phyloP scores from a whole-genome alignment of 2,329 filamentous ascomycete species.

The Alternaria brassicicola region DNA sequence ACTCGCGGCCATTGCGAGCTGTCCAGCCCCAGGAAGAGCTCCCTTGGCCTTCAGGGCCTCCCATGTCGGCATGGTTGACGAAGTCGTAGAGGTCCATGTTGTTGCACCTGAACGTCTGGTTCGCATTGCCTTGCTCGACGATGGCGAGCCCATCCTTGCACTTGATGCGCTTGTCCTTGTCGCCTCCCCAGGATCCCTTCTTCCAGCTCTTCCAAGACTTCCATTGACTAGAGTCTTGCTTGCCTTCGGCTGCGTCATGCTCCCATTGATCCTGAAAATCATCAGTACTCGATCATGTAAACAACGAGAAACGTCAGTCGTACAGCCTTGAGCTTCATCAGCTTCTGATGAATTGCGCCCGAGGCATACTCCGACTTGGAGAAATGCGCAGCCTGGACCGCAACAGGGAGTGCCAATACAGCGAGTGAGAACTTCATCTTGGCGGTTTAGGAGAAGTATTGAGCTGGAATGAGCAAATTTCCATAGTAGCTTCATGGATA shows the following conservation, averaged over 20 bases:
- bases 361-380: slow-evolving; percentile 34
- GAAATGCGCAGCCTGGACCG: slow-evolving; percentile 28
- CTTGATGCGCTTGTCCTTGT: slow-evolving; percentile 18
- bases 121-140: slow-evolving; percentile 29
- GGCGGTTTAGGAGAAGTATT: slow-evolving; percentile 21
- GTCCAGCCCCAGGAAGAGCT: slow-evolving; percentile 61
- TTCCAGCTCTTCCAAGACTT: slow-evolving; percentile 28
- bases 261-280: slow-evolving; percentile 27
- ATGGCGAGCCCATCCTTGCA: slow-evolving; percentile 34
- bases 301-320: neutral
- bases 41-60: slow-evolving; percentile 51
- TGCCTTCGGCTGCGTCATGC: slow-evolving; percentile 26
- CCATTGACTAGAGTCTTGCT: slow-evolving; percentile 25
- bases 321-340: slow-evolving; percentile 38
- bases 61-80: slow-evolving; percentile 60
- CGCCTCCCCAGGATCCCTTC: slow-evolving; percentile 17
- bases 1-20: slow-evolving; percentile 58
- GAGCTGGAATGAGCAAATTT: slow-evolving; percentile 35
- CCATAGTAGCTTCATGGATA: slow-evolving; percentile 10
- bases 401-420: slow-evolving; percentile 29
- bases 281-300: neutral
- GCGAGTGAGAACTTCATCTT: slow-evolving; percentile 36
- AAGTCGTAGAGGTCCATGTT: slow-evolving; percentile 63
- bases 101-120: slow-evolving; percentile 36
- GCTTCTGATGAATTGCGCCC: slow-evolving; percentile 30